A percentile compares a stretch with the other conserved stretches of the same genome.
phyloP scores from a whole-genome alignment of 805 yeast species.

The Metschnikowia arizonensis region DNA sequence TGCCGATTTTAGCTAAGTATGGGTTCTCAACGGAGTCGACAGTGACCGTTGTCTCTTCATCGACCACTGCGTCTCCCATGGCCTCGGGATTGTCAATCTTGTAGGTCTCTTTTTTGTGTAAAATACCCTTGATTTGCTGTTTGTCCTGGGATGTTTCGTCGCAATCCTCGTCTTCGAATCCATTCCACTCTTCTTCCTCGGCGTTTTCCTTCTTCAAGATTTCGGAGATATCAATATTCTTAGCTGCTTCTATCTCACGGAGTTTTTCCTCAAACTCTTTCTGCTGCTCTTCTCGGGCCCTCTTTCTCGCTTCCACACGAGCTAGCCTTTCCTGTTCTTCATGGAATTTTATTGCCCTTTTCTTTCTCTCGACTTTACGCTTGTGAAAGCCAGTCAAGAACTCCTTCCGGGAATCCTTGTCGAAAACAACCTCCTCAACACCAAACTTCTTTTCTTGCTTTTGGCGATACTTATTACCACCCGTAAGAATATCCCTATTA shows the following conservation, averaged over 20 bases:
- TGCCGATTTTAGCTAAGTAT: conserved; percentile 27
- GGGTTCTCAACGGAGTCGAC: conserved; percentile 58
- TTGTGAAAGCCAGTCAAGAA: conserved; percentile 94
- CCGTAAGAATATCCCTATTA: conserved; percentile 83
- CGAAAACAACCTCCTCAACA: conserved; percentile 82
- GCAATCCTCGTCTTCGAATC: conserved; percentile 27
- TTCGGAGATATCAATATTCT: conserved; percentile 18
- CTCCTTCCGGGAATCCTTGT: conserved; percentile 72
- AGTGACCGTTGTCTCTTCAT: conserved; percentile 45
- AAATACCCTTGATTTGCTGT: conserved; percentile 17
- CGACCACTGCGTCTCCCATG: conserved; percentile 37
- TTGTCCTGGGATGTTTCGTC: conserved; percentile 10
- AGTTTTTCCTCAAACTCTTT: conserved; percentile 61
- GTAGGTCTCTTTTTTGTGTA: conserved; percentile 28
- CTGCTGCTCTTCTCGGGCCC: conserved; percentile 66
- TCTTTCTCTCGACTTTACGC: conserved; percentile 82
- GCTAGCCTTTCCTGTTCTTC: conserved; percentile 74
- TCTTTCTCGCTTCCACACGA: conserved; percentile 70
- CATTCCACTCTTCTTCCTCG: conserved; percentile 38
- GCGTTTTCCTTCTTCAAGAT: conserved; percentile 16
- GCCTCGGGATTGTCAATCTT: conserved; percentile 24
- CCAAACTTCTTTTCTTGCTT: conserved; percentile 44
- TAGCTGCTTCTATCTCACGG: conserved; percentile 50
- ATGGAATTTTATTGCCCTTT: conserved; percentile 71
- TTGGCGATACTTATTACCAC: conserved; percentile 75